These are phyloP conservation scores for Phytophthora foliorum DNA, from an alignment of 352 stramenopile species.

Conservation along the genomic window DNA sequence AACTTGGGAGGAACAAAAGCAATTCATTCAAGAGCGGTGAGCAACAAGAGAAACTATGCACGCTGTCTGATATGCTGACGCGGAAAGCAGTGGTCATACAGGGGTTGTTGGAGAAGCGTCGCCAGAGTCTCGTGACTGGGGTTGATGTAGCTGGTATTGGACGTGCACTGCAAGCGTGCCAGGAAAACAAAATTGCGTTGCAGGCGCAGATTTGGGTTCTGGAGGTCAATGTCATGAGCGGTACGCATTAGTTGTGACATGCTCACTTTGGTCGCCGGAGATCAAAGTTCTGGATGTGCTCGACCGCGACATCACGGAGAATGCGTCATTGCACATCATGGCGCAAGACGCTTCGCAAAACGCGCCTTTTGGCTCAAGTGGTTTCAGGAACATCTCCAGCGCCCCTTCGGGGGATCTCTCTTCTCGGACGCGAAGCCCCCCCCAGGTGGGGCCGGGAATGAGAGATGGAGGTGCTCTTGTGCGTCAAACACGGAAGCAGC, in stretches of 20 bases:
- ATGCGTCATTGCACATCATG: not conserved
- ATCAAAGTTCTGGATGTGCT: slow-evolving; percentile 6
- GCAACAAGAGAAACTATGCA: slow-evolving; percentile 1
- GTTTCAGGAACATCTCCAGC: too few species aligned
- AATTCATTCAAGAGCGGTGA: slow-evolving; percentile 10
- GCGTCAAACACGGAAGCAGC: too few species aligned
- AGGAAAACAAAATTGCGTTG: slow-evolving; percentile 1
- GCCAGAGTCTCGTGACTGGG: too few species aligned
- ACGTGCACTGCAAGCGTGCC: not conserved
- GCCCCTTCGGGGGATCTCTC: too few species aligned
- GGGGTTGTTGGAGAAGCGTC: slow-evolving; percentile 3
- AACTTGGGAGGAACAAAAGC: slow-evolving; percentile 8
- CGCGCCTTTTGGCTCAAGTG: too few species aligned
- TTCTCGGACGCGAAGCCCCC: too few species aligned
- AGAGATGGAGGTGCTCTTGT: too few species aligned
- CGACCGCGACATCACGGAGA: not conserved
- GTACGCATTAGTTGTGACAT: not conserved
- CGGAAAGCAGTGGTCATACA: not conserved
- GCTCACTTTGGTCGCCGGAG: not conserved
- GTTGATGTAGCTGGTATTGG: not conserved
- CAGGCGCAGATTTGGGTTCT: not conserved
- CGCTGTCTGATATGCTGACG: slow-evolving; percentile 7
- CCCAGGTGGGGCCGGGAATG: too few species aligned
- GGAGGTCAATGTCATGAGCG: not conserved
- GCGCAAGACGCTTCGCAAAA: too few species aligned